Conservation (phyloP, 2,329 filamentous ascomycete genomes). For the Aspergillaceae sp. region DNA sequence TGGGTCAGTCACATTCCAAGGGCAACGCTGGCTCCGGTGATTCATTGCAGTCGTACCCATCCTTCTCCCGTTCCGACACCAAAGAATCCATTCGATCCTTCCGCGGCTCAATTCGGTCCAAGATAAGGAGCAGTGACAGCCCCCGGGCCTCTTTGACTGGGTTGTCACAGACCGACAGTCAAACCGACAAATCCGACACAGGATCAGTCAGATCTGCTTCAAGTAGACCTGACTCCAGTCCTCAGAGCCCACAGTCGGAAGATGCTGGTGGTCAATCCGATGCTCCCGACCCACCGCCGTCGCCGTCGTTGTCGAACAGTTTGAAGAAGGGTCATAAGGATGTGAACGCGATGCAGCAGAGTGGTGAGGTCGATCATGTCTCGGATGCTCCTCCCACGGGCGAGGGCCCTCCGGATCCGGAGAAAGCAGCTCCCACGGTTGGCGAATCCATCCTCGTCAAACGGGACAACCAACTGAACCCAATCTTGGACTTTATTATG, state of each 20-base stretch:
- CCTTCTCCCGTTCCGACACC: conserved; percentile 85
- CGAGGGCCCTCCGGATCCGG: conserved; percentile 44
- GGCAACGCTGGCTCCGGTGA: conserved; percentile 50
- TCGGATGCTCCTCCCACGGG: conserved; percentile 80
- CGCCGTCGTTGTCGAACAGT: conserved; percentile 70
- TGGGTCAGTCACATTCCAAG: conserved; percentile 47
- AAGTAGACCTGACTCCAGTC: conserved; percentile 36
- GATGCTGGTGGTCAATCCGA: conserved; percentile 41
- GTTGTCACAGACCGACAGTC: conserved; percentile 52
- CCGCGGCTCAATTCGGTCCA: conserved; percentile 70
- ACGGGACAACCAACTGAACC: conserved; percentile 62
- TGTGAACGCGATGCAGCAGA: conserved; percentile 70
- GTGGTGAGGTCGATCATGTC: conserved; percentile 87
- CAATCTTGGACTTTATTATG: conserved; percentile 48
- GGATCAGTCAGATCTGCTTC: conserved; percentile 56
- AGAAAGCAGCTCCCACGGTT: conserved; percentile 50
- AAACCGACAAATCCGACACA: conserved; percentile 58
- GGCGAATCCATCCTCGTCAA: conserved; percentile 86
- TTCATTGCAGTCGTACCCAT: conserved; percentile 74
- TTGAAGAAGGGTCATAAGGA: conserved; percentile 66
- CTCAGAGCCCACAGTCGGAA: conserved; percentile 30
- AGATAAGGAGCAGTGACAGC: conserved; percentile 68
- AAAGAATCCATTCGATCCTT: conserved; percentile 86
- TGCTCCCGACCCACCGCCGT: conserved; percentile 63
- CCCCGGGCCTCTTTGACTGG: conserved; percentile 64